phyloP scores from a whole-genome alignment of 2,329 filamentous ascomycete species.

The Clathrospora elynae region DNA sequence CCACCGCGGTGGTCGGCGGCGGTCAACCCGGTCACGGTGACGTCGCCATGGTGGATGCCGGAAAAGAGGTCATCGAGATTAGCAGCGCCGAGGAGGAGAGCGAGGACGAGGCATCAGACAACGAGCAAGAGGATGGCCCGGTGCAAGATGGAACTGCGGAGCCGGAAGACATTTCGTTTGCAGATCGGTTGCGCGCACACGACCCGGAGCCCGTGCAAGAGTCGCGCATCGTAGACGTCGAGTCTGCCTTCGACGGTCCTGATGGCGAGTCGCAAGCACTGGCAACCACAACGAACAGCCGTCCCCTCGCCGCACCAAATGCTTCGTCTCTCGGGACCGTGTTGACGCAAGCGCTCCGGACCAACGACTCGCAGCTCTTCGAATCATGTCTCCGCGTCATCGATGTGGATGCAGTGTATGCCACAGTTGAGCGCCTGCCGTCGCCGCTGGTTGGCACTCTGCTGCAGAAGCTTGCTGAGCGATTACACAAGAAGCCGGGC shows the following conservation, averaged over 20 bases:
- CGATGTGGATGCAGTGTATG: constrained; percentile 76
- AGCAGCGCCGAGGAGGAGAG: constrained; percentile 54
- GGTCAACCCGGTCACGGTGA: constrained; percentile 53
- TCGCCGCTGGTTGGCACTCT: constrained; percentile 79
- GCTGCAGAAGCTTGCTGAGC: constrained; percentile 81
- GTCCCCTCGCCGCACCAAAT: constrained; percentile 65
- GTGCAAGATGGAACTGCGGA: constrained; percentile 38
- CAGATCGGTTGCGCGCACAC: constrained; percentile 76
- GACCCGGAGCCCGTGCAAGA: constrained; percentile 48
- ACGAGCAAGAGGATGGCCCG: constrained; percentile 26
- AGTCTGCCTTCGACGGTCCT: constrained; percentile 57
- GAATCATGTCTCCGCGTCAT: constrained; percentile 88
- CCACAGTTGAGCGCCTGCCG: constrained; percentile 88
- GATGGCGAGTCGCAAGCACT: constrained; percentile 54
- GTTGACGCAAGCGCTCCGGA: constrained; percentile 89
- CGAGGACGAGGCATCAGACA: constrained; percentile 41
- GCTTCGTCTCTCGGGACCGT: constrained; percentile 87
- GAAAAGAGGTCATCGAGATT: constrained; percentile 53
- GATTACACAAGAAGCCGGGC: constrained; percentile 84
- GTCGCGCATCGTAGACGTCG: constrained; percentile 70
- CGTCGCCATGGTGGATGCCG: constrained; percentile 45
- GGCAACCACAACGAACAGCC: constrained; percentile 49
- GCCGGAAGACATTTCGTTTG: constrained; percentile 73
- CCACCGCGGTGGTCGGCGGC: constrained; percentile 59
- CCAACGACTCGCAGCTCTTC: constrained; percentile 85